phyloP scores from a whole-genome alignment of 2,329 filamentous ascomycete genomes.

The Paraphaeosphaeria minitans region DNA sequence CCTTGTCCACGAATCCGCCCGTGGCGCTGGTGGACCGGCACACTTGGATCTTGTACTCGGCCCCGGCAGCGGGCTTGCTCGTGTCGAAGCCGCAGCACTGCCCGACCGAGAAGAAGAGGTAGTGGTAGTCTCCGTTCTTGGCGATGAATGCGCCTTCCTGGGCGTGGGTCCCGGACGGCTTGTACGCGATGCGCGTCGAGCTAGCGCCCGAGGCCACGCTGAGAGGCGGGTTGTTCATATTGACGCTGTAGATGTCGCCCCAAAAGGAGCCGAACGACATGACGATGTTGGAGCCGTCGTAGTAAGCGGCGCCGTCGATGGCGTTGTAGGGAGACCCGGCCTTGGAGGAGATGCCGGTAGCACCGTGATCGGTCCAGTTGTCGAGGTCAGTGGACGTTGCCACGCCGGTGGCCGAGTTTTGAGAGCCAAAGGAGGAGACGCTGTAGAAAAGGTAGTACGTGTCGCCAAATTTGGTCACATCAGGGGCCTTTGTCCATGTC shows the following conservation, averaged over 20 bases:
- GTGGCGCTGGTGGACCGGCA: conserved; percentile 62
- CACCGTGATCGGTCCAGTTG: conserved; percentile 64
- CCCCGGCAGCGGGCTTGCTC: conserved; percentile 57
- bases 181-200: conserved; percentile 58
- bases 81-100: conserved; percentile 66
- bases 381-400: conserved; percentile 58
- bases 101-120: conserved; percentile 67
- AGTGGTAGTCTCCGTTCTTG: conserved; percentile 63
- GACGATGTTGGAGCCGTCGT: conserved; percentile 62
- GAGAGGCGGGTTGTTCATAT: conserved; percentile 50
- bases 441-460: conserved; percentile 71
- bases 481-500: conserved; percentile 61
- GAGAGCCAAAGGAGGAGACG: conserved; percentile 66
- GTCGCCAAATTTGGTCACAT: conserved; percentile 62
- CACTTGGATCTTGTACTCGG: conserved; percentile 70
- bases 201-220: conserved; percentile 39
- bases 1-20: conserved; percentile 61
- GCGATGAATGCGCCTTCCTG: conserved; percentile 64
- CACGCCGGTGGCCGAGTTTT: conserved; percentile 66
- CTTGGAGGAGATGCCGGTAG: conserved; percentile 55
- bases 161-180: conserved; percentile 57
- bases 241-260: conserved; percentile 66
- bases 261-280: conserved; percentile 68
- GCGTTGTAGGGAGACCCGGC: conserved; percentile 52
- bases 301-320: conserved; percentile 66